phyloP scores from a whole-genome alignment of 2,329 filamentous ascomycete genomes.

The Hortaea sp. region DNA sequence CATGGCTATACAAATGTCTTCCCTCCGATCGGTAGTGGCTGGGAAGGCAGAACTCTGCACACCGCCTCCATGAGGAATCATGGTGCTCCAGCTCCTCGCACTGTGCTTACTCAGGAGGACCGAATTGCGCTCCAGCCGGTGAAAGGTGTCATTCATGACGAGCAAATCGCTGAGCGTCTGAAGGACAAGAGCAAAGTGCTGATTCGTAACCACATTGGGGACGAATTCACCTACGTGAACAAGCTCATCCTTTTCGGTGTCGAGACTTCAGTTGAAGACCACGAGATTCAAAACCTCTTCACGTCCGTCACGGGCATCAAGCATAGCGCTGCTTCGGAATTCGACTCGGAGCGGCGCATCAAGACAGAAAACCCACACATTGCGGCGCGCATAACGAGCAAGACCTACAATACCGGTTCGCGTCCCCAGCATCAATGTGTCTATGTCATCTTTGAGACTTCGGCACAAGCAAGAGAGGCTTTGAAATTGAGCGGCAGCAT shows the following conservation, averaged over 20 bases:
- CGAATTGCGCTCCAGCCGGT: not conserved
- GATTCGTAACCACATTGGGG: slow-evolving; percentile 5
- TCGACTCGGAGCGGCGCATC: not conserved
- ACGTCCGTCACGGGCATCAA: not conserved
- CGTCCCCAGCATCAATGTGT: not conserved
- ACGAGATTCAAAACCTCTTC: not conserved
- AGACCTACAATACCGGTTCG: not conserved
- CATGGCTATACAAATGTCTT: too few relatives aligned
- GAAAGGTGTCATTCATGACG: slow-evolving; percentile 1
- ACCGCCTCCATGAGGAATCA: too few relatives aligned
- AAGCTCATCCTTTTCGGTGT: slow-evolving; percentile 5
- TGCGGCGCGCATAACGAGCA: not conserved
- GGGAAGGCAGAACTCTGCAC: too few relatives aligned
- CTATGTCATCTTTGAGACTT: slow-evolving; percentile 1
- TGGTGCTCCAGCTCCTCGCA: too few relatives aligned
- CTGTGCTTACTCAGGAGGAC: not conserved
- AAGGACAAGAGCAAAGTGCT: not conserved
- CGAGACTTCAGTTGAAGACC: not conserved
- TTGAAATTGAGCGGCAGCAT: not conserved
- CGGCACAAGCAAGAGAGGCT: not conserved
- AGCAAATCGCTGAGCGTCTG: not conserved
- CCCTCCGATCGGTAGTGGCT: too few relatives aligned
- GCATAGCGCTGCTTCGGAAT: not conserved
- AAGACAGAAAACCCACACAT: not conserved
- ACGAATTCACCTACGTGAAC: slow-evolving; percentile 5